phyloP scores from a whole-genome alignment of 768 basidiomycete species.

The Hydnomerulius pinastri region DNA sequence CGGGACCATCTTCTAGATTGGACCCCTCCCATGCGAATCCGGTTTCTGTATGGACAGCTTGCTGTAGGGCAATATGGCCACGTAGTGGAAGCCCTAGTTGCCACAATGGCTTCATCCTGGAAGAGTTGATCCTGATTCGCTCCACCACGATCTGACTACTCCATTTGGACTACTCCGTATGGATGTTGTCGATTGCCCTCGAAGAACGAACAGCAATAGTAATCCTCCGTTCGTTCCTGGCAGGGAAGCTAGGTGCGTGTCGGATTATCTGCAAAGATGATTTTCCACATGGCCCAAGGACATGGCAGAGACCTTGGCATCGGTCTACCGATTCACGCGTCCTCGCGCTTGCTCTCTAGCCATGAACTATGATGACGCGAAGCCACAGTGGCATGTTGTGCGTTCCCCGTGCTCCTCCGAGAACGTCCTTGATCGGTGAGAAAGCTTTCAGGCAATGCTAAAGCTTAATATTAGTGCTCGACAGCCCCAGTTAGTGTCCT shows the following conservation, averaged over 20 bases:
- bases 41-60: slow-evolving; percentile 9
- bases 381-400: background rate
- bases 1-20: background rate
- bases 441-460: slow-evolving; percentile 15
- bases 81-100: slow-evolving; percentile 19
- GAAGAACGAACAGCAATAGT: slow-evolving; percentile 4
- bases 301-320: background rate
- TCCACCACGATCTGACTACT: slow-evolving; percentile 27
- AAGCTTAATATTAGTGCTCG: slow-evolving; percentile 13
- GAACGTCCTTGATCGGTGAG: slow-evolving; percentile 15
- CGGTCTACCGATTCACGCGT: background rate
- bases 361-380: background rate
- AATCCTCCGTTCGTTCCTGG: slow-evolving; percentile 19
- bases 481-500: background rate
- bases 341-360: background rate
- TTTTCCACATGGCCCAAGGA: slow-evolving; percentile 3
- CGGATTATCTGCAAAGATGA: background rate
- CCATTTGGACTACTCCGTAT: slow-evolving; percentile 26
- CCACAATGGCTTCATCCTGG: slow-evolving; percentile 27
- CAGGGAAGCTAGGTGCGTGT: slow-evolving; percentile 7
- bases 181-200: slow-evolving; percentile 26
- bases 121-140: slow-evolving; percentile 32
- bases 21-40: slow-evolving; percentile 33
- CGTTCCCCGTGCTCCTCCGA: background rate
- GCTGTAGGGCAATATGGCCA: background rate